phyloP scores from a whole-genome alignment of 2,329 filamentous ascomycete species.

The Chaetomium olivaceum region DNA sequence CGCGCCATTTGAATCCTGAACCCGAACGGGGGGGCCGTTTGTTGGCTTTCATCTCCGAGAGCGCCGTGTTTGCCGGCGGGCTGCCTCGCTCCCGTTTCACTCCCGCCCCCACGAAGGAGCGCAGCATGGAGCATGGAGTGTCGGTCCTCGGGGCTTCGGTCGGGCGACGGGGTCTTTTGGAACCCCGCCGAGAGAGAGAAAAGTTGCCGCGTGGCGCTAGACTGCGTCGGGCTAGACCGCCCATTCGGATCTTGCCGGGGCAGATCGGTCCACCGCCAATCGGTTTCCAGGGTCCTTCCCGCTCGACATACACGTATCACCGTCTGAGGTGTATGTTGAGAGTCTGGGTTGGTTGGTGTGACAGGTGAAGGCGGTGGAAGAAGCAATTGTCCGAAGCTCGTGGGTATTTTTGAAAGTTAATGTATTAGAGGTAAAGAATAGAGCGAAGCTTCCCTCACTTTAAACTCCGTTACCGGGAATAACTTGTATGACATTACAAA shows the following conservation, averaged over 20 bases:
- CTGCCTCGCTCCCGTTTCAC: neutral
- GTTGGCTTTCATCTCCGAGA: slow-evolving; percentile 6
- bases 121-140: too few relatives aligned
- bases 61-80: neutral
- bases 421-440: too few relatives aligned
- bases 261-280: neutral
- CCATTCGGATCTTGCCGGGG: neutral
- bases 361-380: too few relatives aligned
- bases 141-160: slow-evolving; percentile 16
- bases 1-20: neutral
- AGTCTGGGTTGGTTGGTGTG: too few relatives aligned
- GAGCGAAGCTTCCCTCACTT: too few relatives aligned
- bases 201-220: neutral
- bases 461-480: too few relatives aligned
- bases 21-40: neutral
- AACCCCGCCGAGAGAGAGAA: neutral
- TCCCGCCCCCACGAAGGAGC: neutral
- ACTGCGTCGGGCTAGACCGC: neutral
- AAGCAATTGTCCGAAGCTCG: too few relatives aligned
- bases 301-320: neutral
- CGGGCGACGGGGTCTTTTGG: neutral
- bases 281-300: neutral
- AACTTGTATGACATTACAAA: too few relatives aligned
- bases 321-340: too few relatives aligned
- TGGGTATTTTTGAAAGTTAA: too few relatives aligned